phyloP scores from a whole-genome alignment of 2,329 filamentous ascomycete species.

The Rachicladosporium sp. region DNA sequence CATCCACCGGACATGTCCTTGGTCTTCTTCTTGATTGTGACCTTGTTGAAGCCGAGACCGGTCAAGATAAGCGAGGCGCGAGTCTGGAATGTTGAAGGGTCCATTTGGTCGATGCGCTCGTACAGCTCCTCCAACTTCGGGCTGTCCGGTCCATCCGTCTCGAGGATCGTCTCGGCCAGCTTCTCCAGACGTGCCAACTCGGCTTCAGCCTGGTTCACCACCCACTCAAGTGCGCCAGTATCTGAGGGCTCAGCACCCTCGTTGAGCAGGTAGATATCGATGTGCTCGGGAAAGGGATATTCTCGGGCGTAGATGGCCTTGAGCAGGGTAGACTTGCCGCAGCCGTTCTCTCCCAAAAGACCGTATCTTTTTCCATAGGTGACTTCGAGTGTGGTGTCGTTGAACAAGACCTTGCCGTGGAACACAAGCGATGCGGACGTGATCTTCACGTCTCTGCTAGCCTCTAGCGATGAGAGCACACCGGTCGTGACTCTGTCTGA shows the following conservation, averaged over 20 bases:
- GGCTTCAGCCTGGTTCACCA: conserved; percentile 83
- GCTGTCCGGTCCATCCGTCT: conserved; percentile 83
- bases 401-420: conserved; percentile 93
- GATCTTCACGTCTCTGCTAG: conserved; percentile 94
- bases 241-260: conserved; percentile 87
- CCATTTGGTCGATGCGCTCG: conserved; percentile 99
- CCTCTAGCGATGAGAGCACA: conserved; percentile 72
- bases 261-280: conserved; percentile 97
- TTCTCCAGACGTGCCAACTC: conserved; percentile 86
- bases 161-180: conserved; percentile 77
- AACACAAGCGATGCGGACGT: conserved; percentile 87
- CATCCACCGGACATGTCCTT: conserved; percentile 99
- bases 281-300: conserved; percentile 87
- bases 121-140: conserved; percentile 88
- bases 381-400: conserved; percentile 84
- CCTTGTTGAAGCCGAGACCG: conserved; percentile 98
- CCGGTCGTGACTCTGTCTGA: conserved; percentile 97
- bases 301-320: conserved; percentile 91
- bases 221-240: conserved; percentile 89
- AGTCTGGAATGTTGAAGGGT: conserved; percentile 91
- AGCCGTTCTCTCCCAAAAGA: conserved; percentile 95
- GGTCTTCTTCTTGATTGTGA: conserved; percentile 96
- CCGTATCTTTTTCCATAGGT: conserved; percentile 89
- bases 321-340: conserved; percentile 94
- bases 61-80: conserved; percentile 93